These are phyloP conservation scores for Rosa rugosa DNA, from an alignment of 306 rosid species.

Conservation along the genomic window DNA sequence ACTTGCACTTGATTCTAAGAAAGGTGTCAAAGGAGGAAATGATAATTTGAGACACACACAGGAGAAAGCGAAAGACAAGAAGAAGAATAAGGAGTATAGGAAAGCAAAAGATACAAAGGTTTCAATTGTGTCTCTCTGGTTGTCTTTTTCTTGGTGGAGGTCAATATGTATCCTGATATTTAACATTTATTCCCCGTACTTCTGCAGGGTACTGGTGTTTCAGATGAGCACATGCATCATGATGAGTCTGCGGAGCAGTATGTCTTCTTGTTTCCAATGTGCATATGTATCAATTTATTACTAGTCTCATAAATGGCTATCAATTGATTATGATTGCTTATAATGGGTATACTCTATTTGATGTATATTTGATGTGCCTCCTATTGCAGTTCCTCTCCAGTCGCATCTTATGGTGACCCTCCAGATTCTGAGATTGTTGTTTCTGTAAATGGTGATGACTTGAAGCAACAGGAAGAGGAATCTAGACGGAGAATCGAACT, in stretches of 20 bases:
- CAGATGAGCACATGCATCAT: constrained; percentile 40
- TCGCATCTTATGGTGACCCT: constrained; percentile 48
- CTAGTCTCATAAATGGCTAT: constrained; percentile 11
- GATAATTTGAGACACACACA: constrained; percentile 56
- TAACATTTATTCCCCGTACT: constrained; percentile 1
- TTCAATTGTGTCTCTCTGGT: constrained; percentile 26
- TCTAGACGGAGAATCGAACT: constrained; percentile 71
- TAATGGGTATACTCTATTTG: constrained; percentile 11
- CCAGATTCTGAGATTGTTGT: constrained; percentile 49
- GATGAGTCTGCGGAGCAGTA: constrained; percentile 49
- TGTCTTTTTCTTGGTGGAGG: constrained; percentile 32
- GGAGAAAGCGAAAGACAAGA: constrained; percentile 87
- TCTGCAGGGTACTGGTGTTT: constrained; percentile 58
- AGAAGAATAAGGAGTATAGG: constrained; percentile 73
- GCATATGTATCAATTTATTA: background rate
- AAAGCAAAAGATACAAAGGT: constrained; percentile 88
- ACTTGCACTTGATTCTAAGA: constrained; percentile 87
- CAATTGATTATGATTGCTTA: constrained; percentile 24
- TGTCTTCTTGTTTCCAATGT: constrained; percentile 25
- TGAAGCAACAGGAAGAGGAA: constrained; percentile 75
- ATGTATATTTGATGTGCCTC: constrained; percentile 24
- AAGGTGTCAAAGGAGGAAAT: constrained; percentile 66
- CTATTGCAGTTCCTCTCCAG: constrained; percentile 61
- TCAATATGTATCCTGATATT: constrained; percentile 21
- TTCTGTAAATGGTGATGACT: constrained; percentile 49